phyloP scores from a whole-genome alignment of 2,329 filamentous ascomycete species.

The Grosmannia penicillata region DNA sequence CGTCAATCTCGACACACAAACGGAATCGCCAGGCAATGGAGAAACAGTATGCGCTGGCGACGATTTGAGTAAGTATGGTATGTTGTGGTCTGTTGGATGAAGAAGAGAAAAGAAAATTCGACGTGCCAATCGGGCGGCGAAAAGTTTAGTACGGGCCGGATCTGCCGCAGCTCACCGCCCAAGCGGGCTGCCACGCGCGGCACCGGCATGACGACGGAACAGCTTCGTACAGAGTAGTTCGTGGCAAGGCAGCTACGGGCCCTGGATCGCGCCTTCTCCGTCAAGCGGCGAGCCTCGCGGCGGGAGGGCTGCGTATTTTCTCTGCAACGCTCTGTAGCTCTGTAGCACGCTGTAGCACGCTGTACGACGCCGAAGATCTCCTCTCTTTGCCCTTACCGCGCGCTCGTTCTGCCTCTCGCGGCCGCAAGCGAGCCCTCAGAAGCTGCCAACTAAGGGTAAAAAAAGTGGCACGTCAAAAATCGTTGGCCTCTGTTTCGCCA shows the following conservation, averaged over 20 bases:
- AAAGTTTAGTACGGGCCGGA: neutral
- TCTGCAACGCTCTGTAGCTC: too few relatives aligned
- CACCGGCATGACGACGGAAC: neutral
- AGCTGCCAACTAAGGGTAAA: too few relatives aligned
- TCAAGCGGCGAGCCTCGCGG: too few relatives aligned
- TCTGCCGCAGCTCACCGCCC: constrained; percentile 4
- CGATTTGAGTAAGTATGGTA: constrained; percentile 14
- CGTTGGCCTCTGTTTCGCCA: constrained; percentile 1
- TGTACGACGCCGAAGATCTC: too few relatives aligned
- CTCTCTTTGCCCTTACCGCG: too few relatives aligned
- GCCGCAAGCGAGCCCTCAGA: too few relatives aligned
- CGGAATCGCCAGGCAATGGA: constrained; percentile 33
- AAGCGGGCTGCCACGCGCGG: neutral
- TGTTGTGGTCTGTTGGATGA: constrained; percentile 17
- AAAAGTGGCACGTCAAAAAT: constrained; percentile 1
- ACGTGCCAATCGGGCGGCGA: neutral
- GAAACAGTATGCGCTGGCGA: constrained; percentile 20
- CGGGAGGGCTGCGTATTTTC: too few relatives aligned
- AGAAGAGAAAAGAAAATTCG: constrained; percentile 11
- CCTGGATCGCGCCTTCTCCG: too few relatives aligned
- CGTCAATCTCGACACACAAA: constrained; percentile 41
- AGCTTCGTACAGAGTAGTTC: neutral
- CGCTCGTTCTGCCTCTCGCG: too few relatives aligned
- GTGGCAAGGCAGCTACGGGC: neutral
- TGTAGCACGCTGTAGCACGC: too few relatives aligned